Base-by-base conservation (phyloP, 768 basidiomycete genomes). In the Tulasnella sp. region DNA sequence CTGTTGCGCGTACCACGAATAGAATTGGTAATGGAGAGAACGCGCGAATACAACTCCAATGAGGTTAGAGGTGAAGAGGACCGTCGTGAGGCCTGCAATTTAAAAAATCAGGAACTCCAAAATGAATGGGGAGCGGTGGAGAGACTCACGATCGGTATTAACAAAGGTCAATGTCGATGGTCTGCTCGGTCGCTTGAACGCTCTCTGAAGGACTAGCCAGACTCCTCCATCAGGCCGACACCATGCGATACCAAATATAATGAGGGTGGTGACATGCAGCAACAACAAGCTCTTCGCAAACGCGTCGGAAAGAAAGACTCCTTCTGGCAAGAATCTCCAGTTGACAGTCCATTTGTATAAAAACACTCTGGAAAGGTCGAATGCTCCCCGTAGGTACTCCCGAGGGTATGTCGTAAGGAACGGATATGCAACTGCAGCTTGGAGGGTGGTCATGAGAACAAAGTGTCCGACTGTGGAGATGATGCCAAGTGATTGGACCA, bases 321-420 rank as follows among this genome's bases (percentile, higher is more conserved):
- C 72, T 66, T 92, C 86, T 25, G 76, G 72, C 2, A 99, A 61
- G 65, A 94, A 84, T 42, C 91, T 79, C 96, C 96, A 99, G 66
- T 98, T 99, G 56, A 97, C 92, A 0, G 94, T 97, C 94, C 94
- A 99, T 67, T 87, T 82, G 69, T 86, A 96, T 29, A 96, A 70
- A 71, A 99, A 99, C 6, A 82, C 76, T 12, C 96, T 83, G 3
- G 81, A 81, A 56, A 99, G 73, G 65, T 98, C 83, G 67, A 94
- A 99, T 2, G 96, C 85, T 17, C 77, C 76, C 21, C 70, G 72
- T 37, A 89, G 63, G 68, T 99, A 99, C 19, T 79, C 74, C 65
- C 70, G 64, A 3, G 76, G 71, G 60, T 84, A 73, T 55, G 76
- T 71, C 37, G 72, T 68, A 42, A 93, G 71, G 73, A 91, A 96